Base-by-base conservation (phyloP, 2,329 filamentous ascomycete species). In the Neofusicoccum sp. region DNA sequence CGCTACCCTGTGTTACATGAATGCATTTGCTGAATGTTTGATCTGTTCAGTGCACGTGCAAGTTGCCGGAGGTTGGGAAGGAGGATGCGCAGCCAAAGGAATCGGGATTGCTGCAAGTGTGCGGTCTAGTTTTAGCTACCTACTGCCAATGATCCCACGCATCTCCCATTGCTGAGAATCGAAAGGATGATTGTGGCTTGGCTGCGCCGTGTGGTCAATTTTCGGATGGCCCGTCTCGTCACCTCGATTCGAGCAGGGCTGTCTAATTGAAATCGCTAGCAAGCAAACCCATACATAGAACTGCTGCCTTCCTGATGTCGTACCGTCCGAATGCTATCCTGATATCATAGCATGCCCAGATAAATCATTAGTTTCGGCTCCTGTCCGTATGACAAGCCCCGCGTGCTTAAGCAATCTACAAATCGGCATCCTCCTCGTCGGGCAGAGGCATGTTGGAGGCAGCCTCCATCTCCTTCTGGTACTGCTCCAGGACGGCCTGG, bases 381-480 rank as follows among this genome's bases (percentile, higher is more conserved):
- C 47, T 60, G 58, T 60, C 58, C 58, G 20, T 36, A 20, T 38
- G 58, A 60, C 47, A 60, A 60, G 58, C 58, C 58, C 47, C 33
- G 30, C 16, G 14, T 53, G 12, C 41, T 38, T 30, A 54, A 56
- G 24, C 59, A 57, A 73, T 78, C 71, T 81, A 82, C 76, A 82
- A 78, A 69, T 82, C 80, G 67, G 91, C 87, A 70, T 96, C 93
- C 68, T 96, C 90, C 85, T 98, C 95, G 74, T 92, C 93, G 68
- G 95, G 95, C 71, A 99, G 90, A 72, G 95, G 92, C 86, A 89
- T 86, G 66, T 83, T 70, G 65, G 89, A 86, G 65, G 95, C 95
- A 54, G 83, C 84, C 64, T 85, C 79, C 91, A 99, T 96, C 84
- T 99, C 95, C 79, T 89, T 82, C 78, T 89, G 82, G 84, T 96